Evolutionary conservation across 2,329 filamentous ascomycete genomes (phyloP).

Genomic region (Pseudocercospora vitis): DNA sequence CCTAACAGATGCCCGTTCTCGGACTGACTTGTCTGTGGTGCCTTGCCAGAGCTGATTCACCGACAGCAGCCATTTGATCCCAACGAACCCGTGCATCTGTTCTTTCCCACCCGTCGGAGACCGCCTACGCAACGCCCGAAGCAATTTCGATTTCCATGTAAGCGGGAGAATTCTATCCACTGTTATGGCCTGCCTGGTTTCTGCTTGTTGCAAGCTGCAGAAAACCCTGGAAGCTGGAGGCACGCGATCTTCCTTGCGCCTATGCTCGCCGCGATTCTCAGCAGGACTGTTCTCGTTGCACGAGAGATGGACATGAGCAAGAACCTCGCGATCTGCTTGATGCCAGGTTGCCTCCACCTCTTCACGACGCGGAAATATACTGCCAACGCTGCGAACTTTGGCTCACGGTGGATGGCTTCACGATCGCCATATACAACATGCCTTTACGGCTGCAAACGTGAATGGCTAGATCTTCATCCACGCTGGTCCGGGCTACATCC

Average conservation of each 20-base stretch:
- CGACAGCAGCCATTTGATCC: constrained; percentile 51
- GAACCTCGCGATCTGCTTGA: background rate
- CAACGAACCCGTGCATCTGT: constrained; percentile 50
- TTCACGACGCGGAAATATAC: constrained; percentile 5
- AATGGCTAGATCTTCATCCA: constrained; percentile 23
- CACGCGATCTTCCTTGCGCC: constrained; percentile 1
- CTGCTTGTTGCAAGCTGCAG: constrained; percentile 3
- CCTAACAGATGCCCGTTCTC: background rate
- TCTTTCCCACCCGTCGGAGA: constrained; percentile 49
- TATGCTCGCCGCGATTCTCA: background rate
- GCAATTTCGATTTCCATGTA: constrained; percentile 3
- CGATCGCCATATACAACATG: constrained; percentile 25
- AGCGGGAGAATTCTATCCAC: constrained; percentile 3
- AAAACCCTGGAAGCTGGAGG: background rate
- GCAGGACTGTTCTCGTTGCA: constrained; percentile 3
- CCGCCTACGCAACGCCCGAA: background rate
- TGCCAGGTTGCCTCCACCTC: constrained; percentile 8
- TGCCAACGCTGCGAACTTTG: constrained; percentile 10
- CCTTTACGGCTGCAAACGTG: constrained; percentile 29
- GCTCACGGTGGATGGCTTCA: constrained; percentile 25
- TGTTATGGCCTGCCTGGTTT: constrained; percentile 1
- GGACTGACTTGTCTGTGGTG: background rate
- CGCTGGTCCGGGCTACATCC: constrained; percentile 27
- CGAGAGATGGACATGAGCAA: constrained; percentile 4
- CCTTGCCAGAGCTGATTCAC: constrained; percentile 52